Evolutionary conservation across 2,329 filamentous ascomycete species (phyloP).

Genomic region (Juglanconis juglandina): DNA sequence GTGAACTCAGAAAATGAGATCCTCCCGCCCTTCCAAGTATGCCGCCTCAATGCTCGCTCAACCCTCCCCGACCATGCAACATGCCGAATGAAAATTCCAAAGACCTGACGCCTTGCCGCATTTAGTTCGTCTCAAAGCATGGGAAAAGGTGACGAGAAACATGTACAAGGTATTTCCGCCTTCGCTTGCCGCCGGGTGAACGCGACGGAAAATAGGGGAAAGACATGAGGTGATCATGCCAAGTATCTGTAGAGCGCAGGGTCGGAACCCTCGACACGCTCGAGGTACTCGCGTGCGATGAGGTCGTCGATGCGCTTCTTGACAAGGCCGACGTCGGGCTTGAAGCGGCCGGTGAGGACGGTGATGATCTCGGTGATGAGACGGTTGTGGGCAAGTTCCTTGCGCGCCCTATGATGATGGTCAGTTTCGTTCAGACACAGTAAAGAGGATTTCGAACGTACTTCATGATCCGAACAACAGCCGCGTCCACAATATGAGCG

Average conservation of each 20-base stretch:
- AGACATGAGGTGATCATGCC: constrained; percentile 44
- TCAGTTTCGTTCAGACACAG: constrained; percentile 26
- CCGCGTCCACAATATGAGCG: constrained; percentile 69
- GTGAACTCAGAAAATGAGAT: background rate
- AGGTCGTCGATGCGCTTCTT: constrained; percentile 79
- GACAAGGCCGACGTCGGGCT: constrained; percentile 71
- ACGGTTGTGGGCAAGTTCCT: constrained; percentile 65
- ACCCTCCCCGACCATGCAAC: background rate
- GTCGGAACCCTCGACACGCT: constrained; percentile 66
- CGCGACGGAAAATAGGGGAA: too few species aligned
- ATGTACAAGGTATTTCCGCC: constrained; percentile 1
- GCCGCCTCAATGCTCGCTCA: background rate
- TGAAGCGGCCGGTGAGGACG: constrained; percentile 68
- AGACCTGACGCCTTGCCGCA: constrained; percentile 15
- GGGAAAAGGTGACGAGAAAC: background rate
- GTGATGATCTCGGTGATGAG: constrained; percentile 69
- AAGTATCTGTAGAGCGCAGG: constrained; percentile 66
- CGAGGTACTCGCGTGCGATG: constrained; percentile 73
- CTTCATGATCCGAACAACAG: constrained; percentile 83
- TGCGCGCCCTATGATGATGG: constrained; percentile 58
- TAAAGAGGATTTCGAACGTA: constrained; percentile 41
- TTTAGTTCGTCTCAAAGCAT: background rate
- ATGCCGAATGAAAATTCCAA: background rate
- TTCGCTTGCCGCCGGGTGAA: background rate
- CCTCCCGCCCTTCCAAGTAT: background rate